Base-by-base conservation (phyloP, 345 rosid genomes). In the Gossypium turneri region DNA sequence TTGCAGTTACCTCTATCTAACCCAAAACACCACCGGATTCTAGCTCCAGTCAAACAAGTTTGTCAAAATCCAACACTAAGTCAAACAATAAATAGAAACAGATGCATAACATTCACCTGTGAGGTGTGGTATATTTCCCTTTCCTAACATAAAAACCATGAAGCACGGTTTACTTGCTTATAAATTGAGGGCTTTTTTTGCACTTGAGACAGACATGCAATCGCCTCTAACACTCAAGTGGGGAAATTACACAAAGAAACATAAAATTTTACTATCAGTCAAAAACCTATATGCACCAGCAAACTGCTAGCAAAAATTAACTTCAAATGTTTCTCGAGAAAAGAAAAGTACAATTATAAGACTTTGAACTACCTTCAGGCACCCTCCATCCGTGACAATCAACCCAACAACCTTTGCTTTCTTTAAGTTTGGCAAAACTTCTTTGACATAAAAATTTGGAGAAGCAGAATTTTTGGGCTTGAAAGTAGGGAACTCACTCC, bases 391-490 rank as follows among this genome's bases (percentile, higher is more conserved):
- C 44, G 84, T 79, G 53, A 96, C 78, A 75, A 93, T 77, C 79
- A 96, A 79, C 22, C 97, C 99, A 81, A 93, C 74, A 70, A 84
- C 98, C 84, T 82, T 86, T 2, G 86, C 80, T 79, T 86, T 89
- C 88, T 84, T 89, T 77, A 96, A 82, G 78, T 80, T 82, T 1
- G 93, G 97, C 81, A 93, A 83, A 80, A 96, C 82, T 80, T 93
- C 94, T 76, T 87, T 84, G 29, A 90, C 77, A 84, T 96, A 96
- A 81, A 86, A 93, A 73, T 77, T 81, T 43, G 94, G 85, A 72
- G 98, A 88, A 74, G 98, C 86, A 73, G 87, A 84, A 85, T 61
- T 81, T 85, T 82, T 84, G 80, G 98, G 97, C 84, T 90, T 96
- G 80, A 88, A 89, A 77, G 79, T 82, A 45, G 90, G 90, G 78